A percentile compares a stretch with the other conserved stretches of the same genome.
phyloP scores from a whole-genome alignment of 306 rosid species.

The Castanea mollissima region DNA sequence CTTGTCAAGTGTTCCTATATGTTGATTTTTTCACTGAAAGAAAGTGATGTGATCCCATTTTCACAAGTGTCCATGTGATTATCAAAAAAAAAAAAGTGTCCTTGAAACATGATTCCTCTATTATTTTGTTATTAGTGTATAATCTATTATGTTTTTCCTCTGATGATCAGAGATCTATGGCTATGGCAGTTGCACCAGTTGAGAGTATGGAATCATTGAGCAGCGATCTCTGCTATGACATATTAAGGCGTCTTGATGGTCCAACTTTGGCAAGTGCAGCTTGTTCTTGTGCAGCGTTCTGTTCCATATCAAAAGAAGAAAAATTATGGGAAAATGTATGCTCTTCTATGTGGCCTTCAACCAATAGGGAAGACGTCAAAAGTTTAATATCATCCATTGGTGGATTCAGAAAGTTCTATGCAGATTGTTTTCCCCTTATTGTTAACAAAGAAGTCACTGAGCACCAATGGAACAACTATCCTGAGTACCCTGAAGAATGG shows the following conservation, averaged over 20 bases:
- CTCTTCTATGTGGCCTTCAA: slow-evolving; percentile 87
- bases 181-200: slow-evolving; percentile 48
- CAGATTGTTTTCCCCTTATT: slow-evolving; percentile 87
- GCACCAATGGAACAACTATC: slow-evolving; percentile 45
- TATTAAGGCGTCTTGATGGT: slow-evolving; percentile 84
- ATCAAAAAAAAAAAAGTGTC: not conserved
- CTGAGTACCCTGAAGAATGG: slow-evolving; percentile 80
- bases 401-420: slow-evolving; percentile 84
- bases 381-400: slow-evolving; percentile 64
- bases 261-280: slow-evolving; percentile 76
- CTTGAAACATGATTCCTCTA: not conserved
- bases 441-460: slow-evolving; percentile 66
- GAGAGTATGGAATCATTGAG: slow-evolving; percentile 60
- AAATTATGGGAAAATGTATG: slow-evolving; percentile 85
- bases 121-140: not conserved
- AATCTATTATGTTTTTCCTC: slow-evolving; percentile 22
- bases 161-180: slow-evolving; percentile 29
- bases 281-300: slow-evolving; percentile 73
- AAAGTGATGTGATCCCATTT: not conserved
- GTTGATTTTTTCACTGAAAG: not conserved
- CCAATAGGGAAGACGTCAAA: slow-evolving; percentile 79
- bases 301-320: slow-evolving; percentile 84
- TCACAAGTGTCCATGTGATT: not conserved
- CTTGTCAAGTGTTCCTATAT: not conserved
- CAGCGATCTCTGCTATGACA: slow-evolving; percentile 79